These are phyloP conservation scores for Fomitopsis schrenkii DNA, from an alignment of 1,284 basidiomycete genomes.

Conservation along the genomic window DNA sequence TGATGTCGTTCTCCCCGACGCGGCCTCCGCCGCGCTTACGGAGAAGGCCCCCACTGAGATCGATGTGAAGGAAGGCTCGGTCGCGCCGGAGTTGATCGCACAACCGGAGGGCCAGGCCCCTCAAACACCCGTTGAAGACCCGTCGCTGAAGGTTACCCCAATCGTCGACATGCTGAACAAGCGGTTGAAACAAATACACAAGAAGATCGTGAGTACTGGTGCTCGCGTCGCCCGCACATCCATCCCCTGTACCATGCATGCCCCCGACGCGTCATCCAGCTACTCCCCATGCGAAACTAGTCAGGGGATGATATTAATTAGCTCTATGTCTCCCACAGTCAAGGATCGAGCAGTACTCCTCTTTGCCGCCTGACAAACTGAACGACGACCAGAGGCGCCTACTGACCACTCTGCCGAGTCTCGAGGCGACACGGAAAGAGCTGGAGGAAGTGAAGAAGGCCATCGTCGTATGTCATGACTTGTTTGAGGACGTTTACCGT, in stretches of 20 bases:
- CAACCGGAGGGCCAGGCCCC: conserved; percentile 29
- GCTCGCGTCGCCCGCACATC: not conserved
- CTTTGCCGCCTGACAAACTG: conserved; percentile 62
- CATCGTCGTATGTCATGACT: conserved; percentile 57
- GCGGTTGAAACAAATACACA: conserved; percentile 67
- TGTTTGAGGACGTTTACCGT: not conserved
- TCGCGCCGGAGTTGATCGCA: conserved; percentile 43
- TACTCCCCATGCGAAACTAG: too few species aligned
- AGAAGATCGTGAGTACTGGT: conserved; percentile 72
- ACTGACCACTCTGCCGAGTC: conserved; percentile 62
- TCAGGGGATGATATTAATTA: too few species aligned
- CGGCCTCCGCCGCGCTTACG: conserved; percentile 40
- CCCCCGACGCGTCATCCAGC: conserved; percentile 1
- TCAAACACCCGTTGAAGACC: conserved; percentile 38
- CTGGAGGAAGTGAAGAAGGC: conserved; percentile 77
- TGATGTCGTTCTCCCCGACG: conserved; percentile 36
- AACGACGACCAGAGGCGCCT: conserved; percentile 82
- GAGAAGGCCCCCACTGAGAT: conserved; percentile 47
- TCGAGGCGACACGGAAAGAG: conserved; percentile 78
- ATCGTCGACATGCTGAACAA: conserved; percentile 76
- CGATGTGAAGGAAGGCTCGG: conserved; percentile 45
- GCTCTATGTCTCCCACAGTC: conserved; percentile 37
- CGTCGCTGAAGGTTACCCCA: conserved; percentile 51
- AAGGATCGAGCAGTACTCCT: conserved; percentile 67
- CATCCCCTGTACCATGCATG: not conserved